Evolutionary conservation across 163 green algal genomes (phyloP), one percentile per base, ranked within the genome.

Genomic region (Chlorella variabilis): DNA sequence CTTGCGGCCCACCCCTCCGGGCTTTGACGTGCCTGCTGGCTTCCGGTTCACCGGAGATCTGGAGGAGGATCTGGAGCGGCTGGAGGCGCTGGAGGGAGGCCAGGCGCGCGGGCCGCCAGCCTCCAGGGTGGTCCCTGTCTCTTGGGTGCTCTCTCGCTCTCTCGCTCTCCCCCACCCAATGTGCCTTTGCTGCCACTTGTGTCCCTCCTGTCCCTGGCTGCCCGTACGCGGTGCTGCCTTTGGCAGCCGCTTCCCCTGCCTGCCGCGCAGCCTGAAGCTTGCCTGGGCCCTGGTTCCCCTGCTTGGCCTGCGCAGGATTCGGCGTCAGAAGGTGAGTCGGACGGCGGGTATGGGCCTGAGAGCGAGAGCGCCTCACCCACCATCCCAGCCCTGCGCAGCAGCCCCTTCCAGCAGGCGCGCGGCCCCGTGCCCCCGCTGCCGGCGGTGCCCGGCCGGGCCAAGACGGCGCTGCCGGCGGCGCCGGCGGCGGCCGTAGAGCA

Each of bases 11-110:
- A 73, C 34, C 36, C 34, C 45, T 1, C 31, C 70, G 0, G 65
- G 68, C 11, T 48, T 87, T 45, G n/a, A 61, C 27, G 17, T 89
- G 41, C 88, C 89, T 1, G 42, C 58, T 8, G 85, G 83, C 2
- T 87, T 93, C 61, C 61, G 75, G 2, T 89, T 87, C 56, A 91
- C 33, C 8, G 89, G 89, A 0, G 89, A 93, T 54, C 39, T 90
- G 48, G 89, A 93, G 48, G 89, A 90, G 59, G 89, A 93, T 54
- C 29, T 89, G 48, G 83, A 86, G 13, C 31, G 65, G 54, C 81
- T 93, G 58, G 77, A 90, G 54, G 89, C 82, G 4, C 48, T 86
- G 66, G 88, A 90, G 42, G 77, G 49, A 27, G n/a, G 3, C 8
- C 4, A 11, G 27, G 39, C 29, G 15, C 31, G 21, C 45, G 18